phyloP scores from a whole-genome alignment of 108 stramenopile genomes.

The Conticribra weissflogii region DNA sequence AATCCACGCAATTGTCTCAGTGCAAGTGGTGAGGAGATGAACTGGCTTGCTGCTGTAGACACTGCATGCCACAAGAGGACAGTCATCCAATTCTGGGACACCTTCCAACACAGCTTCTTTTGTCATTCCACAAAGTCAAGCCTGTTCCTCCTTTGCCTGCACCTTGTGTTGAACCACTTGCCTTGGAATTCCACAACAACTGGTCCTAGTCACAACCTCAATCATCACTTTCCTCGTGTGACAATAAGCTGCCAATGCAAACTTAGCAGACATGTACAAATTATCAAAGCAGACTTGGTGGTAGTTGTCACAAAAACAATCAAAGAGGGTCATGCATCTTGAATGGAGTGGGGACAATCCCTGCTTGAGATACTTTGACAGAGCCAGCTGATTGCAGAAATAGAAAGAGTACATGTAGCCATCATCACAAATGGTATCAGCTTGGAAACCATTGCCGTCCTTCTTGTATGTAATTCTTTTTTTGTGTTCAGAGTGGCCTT shows the following conservation, averaged over 20 bases:
- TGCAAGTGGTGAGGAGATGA: constrained; percentile 22
- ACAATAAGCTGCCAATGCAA: no score
- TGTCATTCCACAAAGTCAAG: no score
- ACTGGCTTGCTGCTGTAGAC: constrained; percentile 35
- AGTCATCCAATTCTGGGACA: background rate
- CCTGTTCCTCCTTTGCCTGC: no score
- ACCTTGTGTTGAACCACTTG: no score
- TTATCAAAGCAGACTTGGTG: constrained; percentile 5
- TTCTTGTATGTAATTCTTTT: constrained; percentile 13
- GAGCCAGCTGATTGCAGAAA: constrained; percentile 16
- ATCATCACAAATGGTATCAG: no score
- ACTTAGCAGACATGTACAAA: constrained; percentile 23
- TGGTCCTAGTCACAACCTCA: no score
- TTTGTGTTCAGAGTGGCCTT: no score
- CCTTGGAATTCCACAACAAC: no score
- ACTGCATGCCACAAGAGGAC: constrained; percentile 14
- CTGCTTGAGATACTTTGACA: constrained; percentile 5
- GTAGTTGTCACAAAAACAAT: background rate
- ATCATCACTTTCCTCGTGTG: no score
- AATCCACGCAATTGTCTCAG: constrained; percentile 20
- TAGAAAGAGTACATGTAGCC: no score
- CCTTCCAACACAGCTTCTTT: no score
- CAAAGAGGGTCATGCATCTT: background rate
- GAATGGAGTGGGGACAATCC: constrained; percentile 7
- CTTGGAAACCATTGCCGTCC: constrained; percentile 11